Conservation (phyloP, 352 stramenopile genomes). For the Proteromonas lacertae region DNA sequence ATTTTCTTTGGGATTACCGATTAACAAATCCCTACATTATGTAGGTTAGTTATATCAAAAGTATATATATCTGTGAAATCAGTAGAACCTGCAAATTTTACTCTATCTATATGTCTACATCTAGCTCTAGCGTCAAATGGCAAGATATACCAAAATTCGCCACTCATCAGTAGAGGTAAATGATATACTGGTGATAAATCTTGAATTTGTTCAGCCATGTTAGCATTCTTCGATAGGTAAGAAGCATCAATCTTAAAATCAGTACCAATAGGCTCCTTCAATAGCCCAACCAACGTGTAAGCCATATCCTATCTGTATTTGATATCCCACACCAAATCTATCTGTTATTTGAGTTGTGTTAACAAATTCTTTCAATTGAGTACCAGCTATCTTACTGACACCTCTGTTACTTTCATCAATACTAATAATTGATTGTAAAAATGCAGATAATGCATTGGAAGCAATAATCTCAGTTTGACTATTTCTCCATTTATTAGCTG, state of each 20-base stretch:
- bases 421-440: not conserved
- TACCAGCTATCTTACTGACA: slow-evolving; percentile 1
- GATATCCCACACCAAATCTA: slow-evolving; percentile 37
- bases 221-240: slow-evolving; percentile 82
- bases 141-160: slow-evolving; percentile 68
- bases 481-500: not conserved
- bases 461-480: not conserved
- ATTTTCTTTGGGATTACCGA: slow-evolving; percentile 4
- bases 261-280: slow-evolving; percentile 79
- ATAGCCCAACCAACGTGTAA: slow-evolving; percentile 90
- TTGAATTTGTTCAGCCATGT: slow-evolving; percentile 79
- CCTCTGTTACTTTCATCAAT: not conserved
- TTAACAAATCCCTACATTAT: slow-evolving; percentile 23
- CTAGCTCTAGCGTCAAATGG: slow-evolving; percentile 32
- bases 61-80: slow-evolving; percentile 67
- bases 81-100: slow-evolving; percentile 77
- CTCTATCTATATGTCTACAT: slow-evolving; percentile 64
- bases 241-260: slow-evolving; percentile 91
- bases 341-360: slow-evolving; percentile 19
- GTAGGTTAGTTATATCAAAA: no score
- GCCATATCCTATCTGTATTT: slow-evolving; percentile 70
- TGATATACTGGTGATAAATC: slow-evolving; percentile 72
- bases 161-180: slow-evolving; percentile 58
- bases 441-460: not conserved
- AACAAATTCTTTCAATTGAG: slow-evolving; percentile 24